Evolutionary conservation across 352 stramenopile genomes (phyloP).

Genomic region (Globisporangium rhizosaccharum): DNA sequence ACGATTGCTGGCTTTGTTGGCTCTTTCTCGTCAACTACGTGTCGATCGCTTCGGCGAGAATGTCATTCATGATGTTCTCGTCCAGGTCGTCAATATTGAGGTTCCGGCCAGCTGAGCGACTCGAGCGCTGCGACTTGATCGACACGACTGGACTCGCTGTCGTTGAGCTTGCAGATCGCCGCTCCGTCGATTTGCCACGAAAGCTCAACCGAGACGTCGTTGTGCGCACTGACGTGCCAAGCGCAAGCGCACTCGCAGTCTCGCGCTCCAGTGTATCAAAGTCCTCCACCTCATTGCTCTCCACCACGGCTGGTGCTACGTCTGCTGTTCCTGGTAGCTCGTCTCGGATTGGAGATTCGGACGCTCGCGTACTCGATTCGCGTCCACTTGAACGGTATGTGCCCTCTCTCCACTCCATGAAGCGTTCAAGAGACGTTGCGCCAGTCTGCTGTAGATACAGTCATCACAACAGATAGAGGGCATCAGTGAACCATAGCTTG

Average conservation of each 20-base stretch:
- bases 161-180: not conserved
- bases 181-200: constrained; percentile 3
- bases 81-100: constrained; percentile 57
- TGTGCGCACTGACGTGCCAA: not conserved
- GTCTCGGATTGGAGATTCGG: not conserved
- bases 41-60: constrained; percentile 27
- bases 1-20: too few relatives aligned
- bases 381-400: constrained; percentile 10
- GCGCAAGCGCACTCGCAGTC: not conserved
- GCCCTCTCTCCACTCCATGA: constrained; percentile 12
- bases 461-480: too few relatives aligned
- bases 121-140: constrained; percentile 8
- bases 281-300: not conserved
- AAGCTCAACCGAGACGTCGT: not conserved
- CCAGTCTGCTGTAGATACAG: not conserved
- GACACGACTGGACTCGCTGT: constrained; percentile 1
- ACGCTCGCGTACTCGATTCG: constrained; percentile 5
- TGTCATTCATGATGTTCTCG: constrained; percentile 65
- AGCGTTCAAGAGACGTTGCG: not conserved
- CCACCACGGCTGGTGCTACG: not conserved
- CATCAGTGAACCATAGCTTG: too few relatives aligned
- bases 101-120: constrained; percentile 9
- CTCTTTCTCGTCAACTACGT: not conserved
- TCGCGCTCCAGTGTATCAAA: not conserved
- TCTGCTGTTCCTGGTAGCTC: not conserved